phyloP scores from a whole-genome alignment of 345 rosid species.

The Eutrema japonicum region DNA sequence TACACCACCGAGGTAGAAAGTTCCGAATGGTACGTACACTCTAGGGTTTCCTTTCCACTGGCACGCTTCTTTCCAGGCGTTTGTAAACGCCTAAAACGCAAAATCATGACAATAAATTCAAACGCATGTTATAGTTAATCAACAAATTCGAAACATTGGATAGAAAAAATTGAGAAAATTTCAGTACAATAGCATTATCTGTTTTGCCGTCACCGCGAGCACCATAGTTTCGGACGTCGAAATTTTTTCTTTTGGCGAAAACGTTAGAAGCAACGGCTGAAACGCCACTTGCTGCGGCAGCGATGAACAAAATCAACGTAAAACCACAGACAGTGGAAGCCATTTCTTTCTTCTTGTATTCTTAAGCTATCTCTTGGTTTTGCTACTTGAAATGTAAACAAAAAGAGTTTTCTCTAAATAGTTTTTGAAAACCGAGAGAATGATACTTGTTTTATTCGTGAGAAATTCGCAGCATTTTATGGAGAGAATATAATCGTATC shows the following conservation, averaged over 20 bases:
- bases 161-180: not conserved
- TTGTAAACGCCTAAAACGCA: conserved; percentile 37
- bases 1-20: conserved; percentile 33
- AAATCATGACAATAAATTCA: not conserved
- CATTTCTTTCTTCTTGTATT: conserved; percentile 28
- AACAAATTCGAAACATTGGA: not conserved
- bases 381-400: not conserved
- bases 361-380: not conserved
- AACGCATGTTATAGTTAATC: not conserved
- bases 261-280: not conserved
- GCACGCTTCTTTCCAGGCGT: conserved; percentile 44
- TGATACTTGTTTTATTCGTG: not conserved
- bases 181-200: conserved; percentile 39
- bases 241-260: not conserved
- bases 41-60: conserved; percentile 32
- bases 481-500: too few species aligned
- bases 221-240: conserved; percentile 43
- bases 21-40: conserved; percentile 37
- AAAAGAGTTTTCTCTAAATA: not conserved
- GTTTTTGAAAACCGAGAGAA: not conserved
- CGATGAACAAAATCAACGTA: conserved; percentile 16
- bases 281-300: conserved; percentile 12
- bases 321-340: not conserved
- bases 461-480: too few species aligned
- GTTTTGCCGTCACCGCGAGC: conserved; percentile 46